A percentile compares a stretch with the other conserved stretches of the same genome.
phyloP scores from a whole-genome alignment of 78 protist genomes.

The Guillardia theta region DNA sequence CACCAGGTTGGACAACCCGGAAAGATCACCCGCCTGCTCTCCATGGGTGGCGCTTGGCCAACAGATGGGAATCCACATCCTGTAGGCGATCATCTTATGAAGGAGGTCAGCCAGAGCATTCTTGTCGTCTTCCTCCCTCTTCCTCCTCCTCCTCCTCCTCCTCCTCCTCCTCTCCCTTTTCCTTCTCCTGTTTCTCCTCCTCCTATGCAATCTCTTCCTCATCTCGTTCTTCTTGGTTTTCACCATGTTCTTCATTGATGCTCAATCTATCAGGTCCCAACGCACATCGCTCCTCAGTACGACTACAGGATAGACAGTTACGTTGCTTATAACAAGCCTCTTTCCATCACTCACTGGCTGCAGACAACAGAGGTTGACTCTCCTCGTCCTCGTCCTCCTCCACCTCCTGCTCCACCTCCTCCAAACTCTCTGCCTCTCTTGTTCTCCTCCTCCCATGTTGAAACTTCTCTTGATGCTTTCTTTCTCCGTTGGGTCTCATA shows the following conservation, averaged over 20 bases:
- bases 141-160: neutral
- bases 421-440: neutral
- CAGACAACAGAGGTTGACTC: neutral
- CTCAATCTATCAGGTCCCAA: neutral
- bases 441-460: neutral
- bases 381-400: neutral
- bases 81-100: conserved; percentile 16
- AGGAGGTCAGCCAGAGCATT: too few species aligned
- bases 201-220: neutral
- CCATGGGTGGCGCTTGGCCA: conserved; percentile 24
- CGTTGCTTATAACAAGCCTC: conserved; percentile 23
- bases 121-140: too few species aligned
- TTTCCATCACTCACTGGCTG: conserved; percentile 20
- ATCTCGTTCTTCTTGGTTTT: too few species aligned
- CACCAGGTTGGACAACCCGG: conserved; percentile 2
- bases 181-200: too few species aligned
- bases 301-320: neutral
- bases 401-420: neutral
- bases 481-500: too few species aligned
- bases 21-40: conserved; percentile 13
- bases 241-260: too few species aligned
- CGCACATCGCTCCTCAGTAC: conserved; percentile 4
- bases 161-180: neutral
- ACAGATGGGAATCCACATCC: neutral
- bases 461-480: too few species aligned